These are phyloP conservation scores for Cercophora samala DNA, from an alignment of 495 filamentous ascomycete genomes.

Conservation along the genomic window DNA sequence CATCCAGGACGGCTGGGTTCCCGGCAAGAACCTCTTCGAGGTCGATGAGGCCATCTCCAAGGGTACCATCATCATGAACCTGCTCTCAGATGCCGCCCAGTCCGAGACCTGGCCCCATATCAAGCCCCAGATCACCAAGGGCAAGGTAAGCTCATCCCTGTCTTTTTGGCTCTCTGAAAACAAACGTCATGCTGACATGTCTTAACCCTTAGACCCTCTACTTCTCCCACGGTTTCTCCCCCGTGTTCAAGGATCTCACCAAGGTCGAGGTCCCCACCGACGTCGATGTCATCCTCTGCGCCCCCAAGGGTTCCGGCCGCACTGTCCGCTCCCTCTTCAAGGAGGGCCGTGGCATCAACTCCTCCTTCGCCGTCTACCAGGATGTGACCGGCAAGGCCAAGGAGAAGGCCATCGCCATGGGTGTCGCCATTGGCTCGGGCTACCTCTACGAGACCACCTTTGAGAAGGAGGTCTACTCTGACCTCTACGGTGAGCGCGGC, in stretches of 20 bases:
- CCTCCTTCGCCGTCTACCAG: conserved; percentile 96
- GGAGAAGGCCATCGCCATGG: conserved; percentile 96
- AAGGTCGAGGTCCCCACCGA: conserved; percentile 94
- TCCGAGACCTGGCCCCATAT: conserved; percentile 96
- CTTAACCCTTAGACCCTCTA: conserved; percentile 75
- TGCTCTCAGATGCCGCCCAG: conserved; percentile 95
- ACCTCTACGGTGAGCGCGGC: conserved; percentile 98
- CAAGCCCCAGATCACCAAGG: conserved; percentile 97
- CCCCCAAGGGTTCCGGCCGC: conserved; percentile 97
- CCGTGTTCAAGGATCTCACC: conserved; percentile 98
- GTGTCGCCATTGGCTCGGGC: conserved; percentile 90
- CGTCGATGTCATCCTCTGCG: conserved; percentile 98
- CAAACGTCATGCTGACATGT: conserved; percentile 14
- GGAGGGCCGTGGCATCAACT: conserved; percentile 99
- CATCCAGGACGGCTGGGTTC: conserved; percentile 93
- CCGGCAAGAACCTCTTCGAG: conserved; percentile 97
- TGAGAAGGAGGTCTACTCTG: conserved; percentile 99
- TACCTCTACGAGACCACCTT: conserved; percentile 99
- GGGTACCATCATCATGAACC: conserved; percentile 97
- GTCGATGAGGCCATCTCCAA: conserved; percentile 90
- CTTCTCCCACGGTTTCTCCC: conserved; percentile 99
- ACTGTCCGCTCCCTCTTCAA: conserved; percentile 97
- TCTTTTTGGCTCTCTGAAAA: background rate
- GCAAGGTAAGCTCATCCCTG: conserved; percentile 61
- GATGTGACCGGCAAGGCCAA: conserved; percentile 97